A percentile compares a stretch with the other conserved stretches of the same genome.
phyloP scores from a whole-genome alignment of 2,329 filamentous ascomycete genomes.

The Aspergillus caelatus region DNA sequence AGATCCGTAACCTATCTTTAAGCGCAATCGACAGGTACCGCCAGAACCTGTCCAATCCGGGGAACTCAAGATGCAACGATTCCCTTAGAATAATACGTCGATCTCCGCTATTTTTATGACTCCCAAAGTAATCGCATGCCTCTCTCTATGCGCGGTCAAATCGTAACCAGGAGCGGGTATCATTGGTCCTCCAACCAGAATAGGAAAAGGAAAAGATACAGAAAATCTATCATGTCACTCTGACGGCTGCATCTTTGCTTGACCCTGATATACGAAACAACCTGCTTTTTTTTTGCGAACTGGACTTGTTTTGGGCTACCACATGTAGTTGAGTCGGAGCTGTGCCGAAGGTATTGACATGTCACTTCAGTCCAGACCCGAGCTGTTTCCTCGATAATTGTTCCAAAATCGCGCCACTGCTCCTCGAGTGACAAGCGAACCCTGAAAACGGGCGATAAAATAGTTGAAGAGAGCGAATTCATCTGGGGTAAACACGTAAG shows the following conservation, averaged over 20 bases:
- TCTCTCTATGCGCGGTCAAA: not conserved
- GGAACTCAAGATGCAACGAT: not conserved
- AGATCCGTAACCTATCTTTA: constrained; percentile 1
- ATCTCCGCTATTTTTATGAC: not conserved
- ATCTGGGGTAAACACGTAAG: constrained; percentile 74
- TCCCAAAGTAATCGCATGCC: not conserved
- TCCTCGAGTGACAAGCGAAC: constrained; percentile 52
- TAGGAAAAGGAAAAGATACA: not conserved
- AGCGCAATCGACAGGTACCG: not conserved
- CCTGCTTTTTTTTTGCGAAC: not conserved
- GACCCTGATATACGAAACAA: not conserved
- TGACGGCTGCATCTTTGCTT: not conserved
- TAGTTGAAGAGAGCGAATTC: constrained; percentile 90
- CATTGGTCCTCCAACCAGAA: not conserved
- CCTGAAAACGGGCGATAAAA: constrained; percentile 69
- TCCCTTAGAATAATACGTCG: not conserved
- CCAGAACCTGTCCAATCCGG: not conserved
- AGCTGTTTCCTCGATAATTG: constrained; percentile 32
- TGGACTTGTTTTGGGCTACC: not conserved
- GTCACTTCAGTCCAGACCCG: constrained; percentile 27
- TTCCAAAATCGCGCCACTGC: constrained; percentile 63
- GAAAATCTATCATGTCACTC: not conserved
- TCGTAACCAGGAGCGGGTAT: not conserved
- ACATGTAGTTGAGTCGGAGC: constrained; percentile 5
- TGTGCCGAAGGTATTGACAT: constrained; percentile 14